Conservation (phyloP, 257 asterid species). For the Solanum pimpinellifolium region DNA sequence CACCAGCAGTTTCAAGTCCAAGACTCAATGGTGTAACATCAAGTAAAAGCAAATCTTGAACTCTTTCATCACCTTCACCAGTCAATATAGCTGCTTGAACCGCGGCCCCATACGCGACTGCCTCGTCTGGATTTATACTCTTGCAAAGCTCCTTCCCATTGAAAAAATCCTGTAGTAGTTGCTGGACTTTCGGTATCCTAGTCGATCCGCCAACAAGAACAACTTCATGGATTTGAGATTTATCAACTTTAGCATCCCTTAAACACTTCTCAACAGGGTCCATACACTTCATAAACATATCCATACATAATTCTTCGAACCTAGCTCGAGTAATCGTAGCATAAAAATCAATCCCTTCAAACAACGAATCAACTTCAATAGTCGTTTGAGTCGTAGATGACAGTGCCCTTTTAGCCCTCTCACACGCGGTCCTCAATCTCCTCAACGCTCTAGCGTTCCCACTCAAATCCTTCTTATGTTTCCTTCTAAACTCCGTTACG, state of each 20-base stretch:
- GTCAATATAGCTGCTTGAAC: constrained; percentile 46
- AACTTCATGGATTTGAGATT: constrained; percentile 32
- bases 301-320: constrained; percentile 51
- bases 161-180: constrained; percentile 34
- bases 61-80: constrained; percentile 35
- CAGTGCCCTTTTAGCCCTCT: constrained; percentile 35
- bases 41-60: constrained; percentile 37
- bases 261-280: constrained; percentile 57
- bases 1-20: constrained; percentile 48
- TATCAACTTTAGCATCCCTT: constrained; percentile 42
- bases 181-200: constrained; percentile 46
- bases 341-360: constrained; percentile 46
- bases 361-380: constrained; percentile 38
- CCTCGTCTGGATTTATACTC: constrained; percentile 42
- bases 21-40: constrained; percentile 42
- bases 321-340: constrained; percentile 43
- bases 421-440: constrained; percentile 38
- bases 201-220: constrained; percentile 54
- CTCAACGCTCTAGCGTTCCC: constrained; percentile 40
- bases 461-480: constrained; percentile 37
- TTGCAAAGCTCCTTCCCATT: constrained; percentile 48
- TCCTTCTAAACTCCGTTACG: constrained; percentile 36
- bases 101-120: constrained; percentile 47
- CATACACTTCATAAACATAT: constrained; percentile 44
- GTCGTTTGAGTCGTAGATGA: constrained; percentile 45